Base-by-base conservation (phyloP, 352 stramenopile species). In the Pythium chondricola region DNA sequence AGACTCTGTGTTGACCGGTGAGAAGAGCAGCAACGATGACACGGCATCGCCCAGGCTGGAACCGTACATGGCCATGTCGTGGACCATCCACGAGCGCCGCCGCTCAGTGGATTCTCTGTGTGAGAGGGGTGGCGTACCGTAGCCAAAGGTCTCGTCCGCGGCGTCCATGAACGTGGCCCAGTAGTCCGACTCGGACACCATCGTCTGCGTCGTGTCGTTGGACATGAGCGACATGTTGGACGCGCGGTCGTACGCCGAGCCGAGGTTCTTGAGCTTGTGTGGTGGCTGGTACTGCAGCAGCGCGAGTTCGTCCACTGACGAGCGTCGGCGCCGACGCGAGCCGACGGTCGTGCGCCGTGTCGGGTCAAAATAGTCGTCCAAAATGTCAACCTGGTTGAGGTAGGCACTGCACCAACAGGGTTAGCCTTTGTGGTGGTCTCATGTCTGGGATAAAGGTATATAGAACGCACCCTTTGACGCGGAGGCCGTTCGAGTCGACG, bases 281-380 rank as follows among this genome's bases (percentile, higher is more conserved):
- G 51, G 51, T 4, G 51, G 43, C 36, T 59, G 43, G 43, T 59
- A 59, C n/a, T 42, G 43, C 36, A 44, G 17, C 32, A 50, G 10
- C 30, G 42, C 42, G 17, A 24, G 6, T 21, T 14, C 52, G 21
- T 56, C 53, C 6, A 63, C 30, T 1, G 55, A 63, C 14, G 32
- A 43, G 35, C 55, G 55, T 20, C 55, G 55, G 5, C 55, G 55
- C 6, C 55, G 55, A 4, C 52, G 43, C 35, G 52, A 20, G 24
- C 30, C 35, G 20, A 59, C 38, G 1, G 41, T 57, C 42, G 22
- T 48, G 31, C 42, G 56, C n/a, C 56, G 37, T 36, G 43, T 38
- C 18, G 32, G 11, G 43, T 58, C 42, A 32, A 88, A 88, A 32
- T 88, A 86, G 57, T 85, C 63, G 4, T 88, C 70, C 5, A 80